Conservation (phyloP, 306 rosid species). For the Vicia faba region DNA sequence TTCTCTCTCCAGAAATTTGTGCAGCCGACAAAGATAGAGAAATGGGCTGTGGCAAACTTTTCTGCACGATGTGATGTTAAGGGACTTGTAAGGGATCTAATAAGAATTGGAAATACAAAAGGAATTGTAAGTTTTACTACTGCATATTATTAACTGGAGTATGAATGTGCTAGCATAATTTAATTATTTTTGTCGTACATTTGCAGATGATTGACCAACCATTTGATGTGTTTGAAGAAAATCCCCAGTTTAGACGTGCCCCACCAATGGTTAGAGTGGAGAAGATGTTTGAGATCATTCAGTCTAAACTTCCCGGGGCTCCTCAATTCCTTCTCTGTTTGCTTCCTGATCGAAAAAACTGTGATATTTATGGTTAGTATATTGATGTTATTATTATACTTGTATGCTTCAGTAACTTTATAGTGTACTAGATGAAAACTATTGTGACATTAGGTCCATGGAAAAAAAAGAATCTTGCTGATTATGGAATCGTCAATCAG, state of each 20-base stretch:
- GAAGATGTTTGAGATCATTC: constrained; percentile 79
- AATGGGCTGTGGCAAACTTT: constrained; percentile 90
- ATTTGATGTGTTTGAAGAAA: constrained; percentile 75
- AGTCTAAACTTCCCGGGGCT: constrained; percentile 85
- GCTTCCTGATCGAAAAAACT: constrained; percentile 91
- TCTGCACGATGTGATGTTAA: constrained; percentile 82
- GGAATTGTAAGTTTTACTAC: constrained; percentile 69
- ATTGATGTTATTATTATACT: not conserved
- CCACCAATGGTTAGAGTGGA: constrained; percentile 92
- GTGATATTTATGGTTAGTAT: constrained; percentile 79
- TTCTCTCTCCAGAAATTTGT: constrained; percentile 61
- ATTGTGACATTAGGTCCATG: constrained; percentile 72
- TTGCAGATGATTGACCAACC: constrained; percentile 61
- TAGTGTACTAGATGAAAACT: not conserved
- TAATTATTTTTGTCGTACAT: not conserved
- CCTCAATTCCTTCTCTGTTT: constrained; percentile 84
- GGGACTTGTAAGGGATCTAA: constrained; percentile 62
- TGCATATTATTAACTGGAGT: not conserved
- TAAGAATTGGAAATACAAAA: constrained; percentile 61
- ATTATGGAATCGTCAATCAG: constrained; percentile 74
- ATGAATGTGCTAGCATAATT: constrained; percentile 14
- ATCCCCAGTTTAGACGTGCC: constrained; percentile 75
- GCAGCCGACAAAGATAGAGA: constrained; percentile 73
- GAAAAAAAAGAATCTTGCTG: constrained; percentile 89
- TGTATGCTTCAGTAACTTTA: not conserved